Conservation (phyloP, 2,329 filamentous ascomycete species). For the Chaetomiaceae sp. region DNA sequence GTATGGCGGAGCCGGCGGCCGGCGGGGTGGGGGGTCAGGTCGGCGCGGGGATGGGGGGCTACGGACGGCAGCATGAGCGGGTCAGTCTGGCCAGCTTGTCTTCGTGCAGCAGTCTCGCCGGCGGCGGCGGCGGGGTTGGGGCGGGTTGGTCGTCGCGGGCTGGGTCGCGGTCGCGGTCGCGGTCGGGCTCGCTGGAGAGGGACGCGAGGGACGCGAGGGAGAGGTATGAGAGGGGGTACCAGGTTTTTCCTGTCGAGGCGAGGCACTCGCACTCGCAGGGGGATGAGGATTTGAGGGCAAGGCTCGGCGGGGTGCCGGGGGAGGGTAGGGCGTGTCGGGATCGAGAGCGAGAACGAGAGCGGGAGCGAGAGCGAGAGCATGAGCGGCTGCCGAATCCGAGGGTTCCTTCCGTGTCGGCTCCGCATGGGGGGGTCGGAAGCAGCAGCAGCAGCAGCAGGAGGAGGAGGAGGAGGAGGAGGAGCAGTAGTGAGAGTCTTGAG, state of each 20-base stretch:
- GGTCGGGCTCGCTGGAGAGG: neutral
- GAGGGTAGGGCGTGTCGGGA: too few species aligned
- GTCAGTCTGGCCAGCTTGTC: too few species aligned
- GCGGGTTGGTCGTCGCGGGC: slow-evolving; percentile 8
- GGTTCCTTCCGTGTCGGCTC: neutral
- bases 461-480: slow-evolving; percentile 8
- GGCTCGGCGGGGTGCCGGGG: slow-evolving; percentile 4
- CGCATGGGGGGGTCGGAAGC: neutral
- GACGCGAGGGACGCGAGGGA: slow-evolving; percentile 2
- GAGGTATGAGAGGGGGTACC: slow-evolving; percentile 9
- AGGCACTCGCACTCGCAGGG: too few species aligned
- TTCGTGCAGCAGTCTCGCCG: too few species aligned
- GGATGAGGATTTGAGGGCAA: slow-evolving; percentile 16
- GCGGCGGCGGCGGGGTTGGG: neutral
- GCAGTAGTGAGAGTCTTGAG: slow-evolving; percentile 16
- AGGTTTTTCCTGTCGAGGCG: neutral
- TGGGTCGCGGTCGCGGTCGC: neutral
- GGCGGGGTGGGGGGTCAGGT: too few species aligned
- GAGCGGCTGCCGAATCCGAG: slow-evolving; percentile 7
- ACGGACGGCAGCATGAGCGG: too few species aligned
- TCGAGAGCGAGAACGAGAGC: too few species aligned
- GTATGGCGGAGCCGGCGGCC: neutral
- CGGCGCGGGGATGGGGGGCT: too few species aligned
- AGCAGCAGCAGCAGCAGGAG: slow-evolving; percentile 14
- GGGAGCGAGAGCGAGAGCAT: too few species aligned